Evolutionary conservation across 2,329 filamentous ascomycete species (phyloP).

Genomic region (Mollisia scopiformis): DNA sequence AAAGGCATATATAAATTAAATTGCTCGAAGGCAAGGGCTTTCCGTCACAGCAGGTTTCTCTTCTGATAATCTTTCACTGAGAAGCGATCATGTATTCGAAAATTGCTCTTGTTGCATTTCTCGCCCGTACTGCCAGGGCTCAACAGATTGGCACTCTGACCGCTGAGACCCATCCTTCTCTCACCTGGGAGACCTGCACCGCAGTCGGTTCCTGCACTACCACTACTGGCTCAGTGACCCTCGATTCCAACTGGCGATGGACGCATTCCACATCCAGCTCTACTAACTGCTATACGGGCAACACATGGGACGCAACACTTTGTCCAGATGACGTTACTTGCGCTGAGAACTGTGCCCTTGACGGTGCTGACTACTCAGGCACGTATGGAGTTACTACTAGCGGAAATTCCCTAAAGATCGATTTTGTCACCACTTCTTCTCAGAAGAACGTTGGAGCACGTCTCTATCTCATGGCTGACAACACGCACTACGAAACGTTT

Average conservation of each 20-base stretch:
- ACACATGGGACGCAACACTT: conserved; percentile 44
- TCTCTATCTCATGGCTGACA: conserved; percentile 61
- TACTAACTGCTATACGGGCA: conserved; percentile 42
- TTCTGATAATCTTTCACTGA: no score
- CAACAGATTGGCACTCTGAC: conserved; percentile 51
- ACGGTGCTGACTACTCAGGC: conserved; percentile 53
- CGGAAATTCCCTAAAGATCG: conserved; percentile 54
- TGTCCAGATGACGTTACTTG: conserved; percentile 47
- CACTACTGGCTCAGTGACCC: conserved; percentile 49
- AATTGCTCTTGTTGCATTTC: conserved; percentile 43
- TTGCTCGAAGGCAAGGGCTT: no score
- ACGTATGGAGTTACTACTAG: conserved; percentile 58
- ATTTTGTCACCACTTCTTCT: conserved; percentile 52
- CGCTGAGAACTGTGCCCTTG: conserved; percentile 53
- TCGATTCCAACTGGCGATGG: conserved; percentile 63
- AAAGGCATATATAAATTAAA: no score
- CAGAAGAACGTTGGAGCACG: conserved; percentile 55
- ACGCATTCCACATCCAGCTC: conserved; percentile 48
- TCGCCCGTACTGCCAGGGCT: conserved; percentile 44
- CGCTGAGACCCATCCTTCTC: conserved; percentile 53
- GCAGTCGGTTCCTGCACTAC: conserved; percentile 46
- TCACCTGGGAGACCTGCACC: conserved; percentile 54
- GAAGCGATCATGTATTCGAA: conserved; percentile 26
- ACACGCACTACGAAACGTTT: conserved; percentile 66
- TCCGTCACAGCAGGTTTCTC: no score